Conservation (phyloP, 2,329 filamentous ascomycete species). For the Aspergillus japonicus region DNA sequence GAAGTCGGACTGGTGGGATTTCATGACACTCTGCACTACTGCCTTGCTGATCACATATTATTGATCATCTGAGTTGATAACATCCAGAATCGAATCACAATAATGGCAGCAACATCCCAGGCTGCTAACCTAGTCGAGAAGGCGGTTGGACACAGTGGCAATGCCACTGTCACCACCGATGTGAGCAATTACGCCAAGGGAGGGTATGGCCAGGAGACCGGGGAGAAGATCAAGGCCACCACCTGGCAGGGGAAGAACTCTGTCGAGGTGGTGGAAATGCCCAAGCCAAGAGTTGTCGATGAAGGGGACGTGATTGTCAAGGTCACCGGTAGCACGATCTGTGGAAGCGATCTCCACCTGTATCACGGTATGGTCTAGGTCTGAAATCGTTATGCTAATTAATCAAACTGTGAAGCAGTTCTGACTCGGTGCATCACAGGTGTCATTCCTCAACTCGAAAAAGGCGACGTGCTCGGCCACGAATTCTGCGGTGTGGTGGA, state of each 20-base stretch:
- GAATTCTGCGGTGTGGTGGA: conserved; percentile 56
- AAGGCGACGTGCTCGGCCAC: conserved; percentile 66
- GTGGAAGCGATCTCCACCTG: conserved; percentile 60
- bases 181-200: conserved; percentile 63
- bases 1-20: background rate
- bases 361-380: conserved; percentile 34
- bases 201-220: conserved; percentile 50
- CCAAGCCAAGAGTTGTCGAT: conserved; percentile 71
- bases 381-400: background rate
- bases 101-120: conserved; percentile 61
- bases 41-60: no score
- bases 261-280: conserved; percentile 68
- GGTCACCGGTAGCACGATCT: conserved; percentile 66
- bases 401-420: background rate
- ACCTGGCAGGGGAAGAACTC: conserved; percentile 80
- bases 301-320: conserved; percentile 75
- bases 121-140: conserved; percentile 68
- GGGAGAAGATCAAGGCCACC: conserved; percentile 73
- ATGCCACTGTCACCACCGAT: conserved; percentile 66
- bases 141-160: conserved; percentile 65
- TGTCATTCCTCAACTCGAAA: conserved; percentile 57
- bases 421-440: conserved; percentile 25
- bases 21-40: no score
- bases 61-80: no score
- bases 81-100: background rate